phyloP scores from a whole-genome alignment of 495 filamentous ascomycete species.

The Penicillium verhagenii region DNA sequence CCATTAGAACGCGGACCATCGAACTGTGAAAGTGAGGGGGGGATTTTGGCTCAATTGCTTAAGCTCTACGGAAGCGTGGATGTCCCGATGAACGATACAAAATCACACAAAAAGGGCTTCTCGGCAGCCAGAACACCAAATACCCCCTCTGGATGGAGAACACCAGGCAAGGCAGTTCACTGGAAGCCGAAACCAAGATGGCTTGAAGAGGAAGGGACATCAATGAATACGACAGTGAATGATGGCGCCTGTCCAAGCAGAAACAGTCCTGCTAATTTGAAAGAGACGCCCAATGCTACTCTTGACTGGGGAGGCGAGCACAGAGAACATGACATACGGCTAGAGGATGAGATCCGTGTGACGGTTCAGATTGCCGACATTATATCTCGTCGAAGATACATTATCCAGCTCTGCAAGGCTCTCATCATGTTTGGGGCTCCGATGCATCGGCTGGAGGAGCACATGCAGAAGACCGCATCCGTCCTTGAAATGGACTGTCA shows the following conservation, averaged over 20 bases:
- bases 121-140: background rate
- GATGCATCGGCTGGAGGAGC: conserved; percentile 76
- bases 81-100: background rate
- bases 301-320: conserved; percentile 28
- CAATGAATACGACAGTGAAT: background rate
- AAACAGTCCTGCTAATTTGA: background rate
- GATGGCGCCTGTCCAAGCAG: background rate
- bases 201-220: background rate
- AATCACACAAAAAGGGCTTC: background rate
- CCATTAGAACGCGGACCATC: background rate
- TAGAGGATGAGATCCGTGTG: conserved; percentile 70
- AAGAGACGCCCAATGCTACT: background rate
- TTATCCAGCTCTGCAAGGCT: conserved; percentile 81
- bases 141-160: background rate
- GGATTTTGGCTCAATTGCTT: background rate
- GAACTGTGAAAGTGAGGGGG: background rate
- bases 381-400: conserved; percentile 76
- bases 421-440: conserved; percentile 86
- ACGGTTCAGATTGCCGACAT: conserved; percentile 86
- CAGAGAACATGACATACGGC: conserved; percentile 39
- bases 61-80: background rate
- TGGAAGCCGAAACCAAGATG: background rate
- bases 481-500: conserved; percentile 90
- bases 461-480: conserved; percentile 86
- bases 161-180: background rate